Evolutionary conservation across 129 eudicot species (phyloP), one percentile per base, ranked within the genome.

Genomic region (Helichrysum umbraculigerum): DNA sequence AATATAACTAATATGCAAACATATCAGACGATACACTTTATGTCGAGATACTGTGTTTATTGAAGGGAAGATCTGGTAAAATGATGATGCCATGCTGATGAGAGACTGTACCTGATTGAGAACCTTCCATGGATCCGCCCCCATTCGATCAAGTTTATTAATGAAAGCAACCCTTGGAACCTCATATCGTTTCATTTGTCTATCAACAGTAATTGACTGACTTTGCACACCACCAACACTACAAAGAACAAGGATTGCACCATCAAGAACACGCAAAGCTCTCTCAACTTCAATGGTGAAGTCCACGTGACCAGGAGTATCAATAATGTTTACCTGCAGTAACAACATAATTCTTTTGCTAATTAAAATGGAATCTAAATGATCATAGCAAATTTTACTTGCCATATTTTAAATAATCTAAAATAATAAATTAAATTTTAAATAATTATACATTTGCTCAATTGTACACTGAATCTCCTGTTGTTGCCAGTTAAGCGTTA

Each of bases 221-320:
- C 99, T 94, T 85, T 94, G 99, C 50, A 94, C 99, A 77, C 99
- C 99, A 79, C 99, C 97, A 79, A 94, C 99, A 80, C 99, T 94
- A 77, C 99, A 94, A 12, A 94, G 94, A 50, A 94, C 99, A 74
- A 94, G 99, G 67, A 94, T 83, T 71, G 99, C 99, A 62, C 99
- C 99, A 91, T 94, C 99, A 79, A 94, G 97, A 32, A 94, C 99
- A 71, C 99, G 97, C 82, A 94, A 82, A 17, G 99, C 99, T 76
- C 99, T 89, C 82, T 94, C 99, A 44, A 94, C 99, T 85, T 94
- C 99, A 79, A 94, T 94, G 56, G 99, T 94, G 79, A 94, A 94
- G 86, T 94, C 99, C 65, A 94, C 99, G 81, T 94, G 99, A 51
- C 99, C 97, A 29, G 99, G 99, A 44, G 99, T 94, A 56, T 94